These are phyloP conservation scores for Aspergillus coremiiformis DNA, from an alignment of 495 filamentous ascomycete species.

Conservation along the genomic window DNA sequence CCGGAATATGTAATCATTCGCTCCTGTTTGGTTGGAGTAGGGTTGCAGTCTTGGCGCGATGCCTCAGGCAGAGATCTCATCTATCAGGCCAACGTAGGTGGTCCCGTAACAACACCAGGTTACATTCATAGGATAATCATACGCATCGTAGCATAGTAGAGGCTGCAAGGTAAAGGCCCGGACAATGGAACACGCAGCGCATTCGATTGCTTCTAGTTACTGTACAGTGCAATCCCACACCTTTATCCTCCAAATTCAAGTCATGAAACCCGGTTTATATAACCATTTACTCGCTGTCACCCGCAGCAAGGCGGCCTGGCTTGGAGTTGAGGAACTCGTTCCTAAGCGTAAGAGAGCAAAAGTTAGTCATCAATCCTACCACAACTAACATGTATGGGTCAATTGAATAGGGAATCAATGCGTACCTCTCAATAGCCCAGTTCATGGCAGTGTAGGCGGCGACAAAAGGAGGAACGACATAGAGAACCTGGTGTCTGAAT, in stretches of 20 bases:
- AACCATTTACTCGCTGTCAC: slow-evolving; percentile 32
- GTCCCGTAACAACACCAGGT: neutral
- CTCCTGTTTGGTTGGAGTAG: no score
- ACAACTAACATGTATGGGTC: neutral
- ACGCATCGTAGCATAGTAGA: neutral
- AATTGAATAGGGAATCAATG: neutral
- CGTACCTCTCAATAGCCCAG: slow-evolving; percentile 81
- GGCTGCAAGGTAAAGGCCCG: neutral
- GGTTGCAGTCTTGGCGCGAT: no score
- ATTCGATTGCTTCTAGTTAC: slow-evolving; percentile 45
- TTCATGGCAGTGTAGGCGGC: slow-evolving; percentile 69
- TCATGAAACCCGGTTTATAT: neutral
- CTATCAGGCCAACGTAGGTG: no score
- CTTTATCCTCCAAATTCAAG: neutral
- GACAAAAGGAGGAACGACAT: slow-evolving; percentile 71
- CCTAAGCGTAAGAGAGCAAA: slow-evolving; percentile 34
- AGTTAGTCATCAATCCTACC: neutral
- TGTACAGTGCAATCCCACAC: slow-evolving; percentile 35
- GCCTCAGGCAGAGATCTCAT: no score
- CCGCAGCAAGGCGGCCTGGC: slow-evolving; percentile 56
- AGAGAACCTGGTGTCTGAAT: slow-evolving; percentile 63
- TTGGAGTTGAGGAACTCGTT: slow-evolving; percentile 94
- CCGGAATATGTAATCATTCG: no score
- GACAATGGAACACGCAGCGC: slow-evolving; percentile 26
- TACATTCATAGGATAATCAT: neutral